A percentile compares a stretch with the other conserved stretches of the same genome.
Evolutionary conservation across 345 rosid genomes (phyloP).

Genomic region (Noccaea bulbosa): DNA sequence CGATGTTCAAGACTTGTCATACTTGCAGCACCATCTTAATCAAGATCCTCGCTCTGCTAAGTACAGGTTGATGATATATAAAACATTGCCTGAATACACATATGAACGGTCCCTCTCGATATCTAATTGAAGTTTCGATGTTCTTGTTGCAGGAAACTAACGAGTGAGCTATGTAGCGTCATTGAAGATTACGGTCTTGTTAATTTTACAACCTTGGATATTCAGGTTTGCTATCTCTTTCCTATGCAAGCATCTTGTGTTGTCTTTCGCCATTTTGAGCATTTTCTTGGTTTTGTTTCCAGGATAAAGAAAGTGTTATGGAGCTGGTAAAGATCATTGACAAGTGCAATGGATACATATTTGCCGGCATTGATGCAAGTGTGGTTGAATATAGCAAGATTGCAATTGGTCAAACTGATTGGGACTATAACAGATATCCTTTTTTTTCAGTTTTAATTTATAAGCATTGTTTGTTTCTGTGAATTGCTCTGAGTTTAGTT

Average conservation of each 20-base stretch:
- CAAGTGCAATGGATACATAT: constrained; percentile 86
- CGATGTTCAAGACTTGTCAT: constrained; percentile 87
- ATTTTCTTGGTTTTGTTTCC: constrained; percentile 20
- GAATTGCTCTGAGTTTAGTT: not conserved
- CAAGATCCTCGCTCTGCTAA: constrained; percentile 89
- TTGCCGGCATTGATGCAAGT: constrained; percentile 73
- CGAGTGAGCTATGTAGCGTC: constrained; percentile 73
- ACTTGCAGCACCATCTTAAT: constrained; percentile 63
- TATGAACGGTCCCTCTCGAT: not conserved
- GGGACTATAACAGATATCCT: constrained; percentile 99
- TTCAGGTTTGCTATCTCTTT: constrained; percentile 60
- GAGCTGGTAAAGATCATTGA: constrained; percentile 81
- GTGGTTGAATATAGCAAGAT: constrained; percentile 95
- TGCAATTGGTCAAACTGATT: constrained; percentile 69
- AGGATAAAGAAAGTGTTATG: constrained; percentile 93
- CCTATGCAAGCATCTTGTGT: not conserved
- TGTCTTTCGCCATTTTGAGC: not conserved
- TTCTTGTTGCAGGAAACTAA: constrained; percentile 68
- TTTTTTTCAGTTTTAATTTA: constrained; percentile 16
- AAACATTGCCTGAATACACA: constrained; percentile 1
- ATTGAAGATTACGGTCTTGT: constrained; percentile 74
- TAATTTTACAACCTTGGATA: constrained; percentile 77
- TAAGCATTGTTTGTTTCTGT: constrained; percentile 21
- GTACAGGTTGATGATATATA: constrained; percentile 58
- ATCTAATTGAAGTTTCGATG: constrained; percentile 13